Evolutionary conservation across 2,329 filamentous ascomycete genomes (phyloP).

Genomic region (Stylonectria norvegica): DNA sequence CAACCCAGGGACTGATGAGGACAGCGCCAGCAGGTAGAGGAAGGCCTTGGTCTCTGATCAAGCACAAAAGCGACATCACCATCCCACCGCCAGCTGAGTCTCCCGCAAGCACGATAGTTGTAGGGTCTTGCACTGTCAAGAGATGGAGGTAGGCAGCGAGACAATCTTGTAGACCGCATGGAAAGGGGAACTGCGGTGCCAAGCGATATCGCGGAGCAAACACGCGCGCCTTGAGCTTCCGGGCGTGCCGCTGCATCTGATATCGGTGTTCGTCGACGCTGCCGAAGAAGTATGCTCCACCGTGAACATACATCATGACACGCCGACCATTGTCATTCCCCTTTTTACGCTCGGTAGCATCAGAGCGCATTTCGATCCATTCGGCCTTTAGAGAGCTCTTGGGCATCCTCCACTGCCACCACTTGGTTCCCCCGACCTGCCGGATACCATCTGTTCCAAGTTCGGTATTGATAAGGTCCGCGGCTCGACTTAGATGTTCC

Average conservation of each 20-base stretch:
- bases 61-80: constrained; percentile 75
- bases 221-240: constrained; percentile 86
- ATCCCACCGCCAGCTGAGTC: constrained; percentile 94
- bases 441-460: constrained; percentile 73
- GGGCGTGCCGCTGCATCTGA: constrained; percentile 91
- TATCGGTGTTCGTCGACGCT: constrained; percentile 97
- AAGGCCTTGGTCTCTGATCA: constrained; percentile 75
- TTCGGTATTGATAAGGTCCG: constrained; percentile 65
- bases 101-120: constrained; percentile 80
- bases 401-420: constrained; percentile 85
- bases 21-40: constrained; percentile 86
- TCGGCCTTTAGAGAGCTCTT: constrained; percentile 70
- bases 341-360: constrained; percentile 65
- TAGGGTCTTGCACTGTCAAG: constrained; percentile 70
- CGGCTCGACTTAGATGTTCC: constrained; percentile 62
- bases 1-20: constrained; percentile 92
- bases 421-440: constrained; percentile 73
- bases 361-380: constrained; percentile 92
- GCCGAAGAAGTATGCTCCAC: constrained; percentile 93
- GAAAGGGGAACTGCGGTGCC: constrained; percentile 92
- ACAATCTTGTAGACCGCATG: constrained; percentile 87
- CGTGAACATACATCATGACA: constrained; percentile 91
- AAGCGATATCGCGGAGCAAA: constrained; percentile 85
- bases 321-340: constrained; percentile 59
- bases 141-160: constrained; percentile 84